Percentiles rank a stretch among this genome's conserved stretches.
Conservation (phyloP, 176 grass and related monocot species). For the Pharus latifolius region DNA sequence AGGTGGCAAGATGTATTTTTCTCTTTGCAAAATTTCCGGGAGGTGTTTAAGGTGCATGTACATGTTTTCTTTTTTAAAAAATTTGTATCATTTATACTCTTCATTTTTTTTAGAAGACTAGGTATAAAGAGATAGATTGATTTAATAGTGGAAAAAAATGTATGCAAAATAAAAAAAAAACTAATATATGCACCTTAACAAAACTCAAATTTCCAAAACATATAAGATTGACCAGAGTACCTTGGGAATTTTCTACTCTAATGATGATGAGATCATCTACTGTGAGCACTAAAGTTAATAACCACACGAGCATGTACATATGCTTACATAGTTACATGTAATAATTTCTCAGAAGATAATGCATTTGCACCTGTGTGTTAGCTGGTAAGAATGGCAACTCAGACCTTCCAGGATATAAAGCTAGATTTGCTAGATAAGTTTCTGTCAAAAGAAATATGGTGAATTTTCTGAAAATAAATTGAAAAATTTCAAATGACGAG, state of each 20-base stretch:
- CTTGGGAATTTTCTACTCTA: not conserved
- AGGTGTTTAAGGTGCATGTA: too few species aligned
- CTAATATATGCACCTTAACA: too few species aligned
- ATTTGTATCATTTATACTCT: too few species aligned
- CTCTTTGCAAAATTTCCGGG: not conserved
- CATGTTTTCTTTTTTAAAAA: too few species aligned
- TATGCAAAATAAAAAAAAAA: too few species aligned
- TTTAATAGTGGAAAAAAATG: too few species aligned
- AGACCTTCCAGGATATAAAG: slow-evolving; percentile 68
- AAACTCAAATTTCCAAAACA: too few species aligned
- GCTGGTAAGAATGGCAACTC: slow-evolving; percentile 74
- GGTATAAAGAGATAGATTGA: too few species aligned
- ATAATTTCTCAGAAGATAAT: slow-evolving; percentile 8
- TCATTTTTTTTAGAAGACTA: too few species aligned
- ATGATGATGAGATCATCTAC: not conserved
- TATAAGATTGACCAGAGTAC: too few species aligned
- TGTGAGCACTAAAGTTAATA: not conserved
- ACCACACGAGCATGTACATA: not conserved
- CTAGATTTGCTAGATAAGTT: slow-evolving; percentile 84
- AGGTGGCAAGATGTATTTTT: not conserved
- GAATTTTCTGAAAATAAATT: slow-evolving; percentile 1
- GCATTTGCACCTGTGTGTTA: slow-evolving; percentile 59
- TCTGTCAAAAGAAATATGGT: slow-evolving; percentile 36
- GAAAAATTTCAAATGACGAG: not conserved
- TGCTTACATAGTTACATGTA: not conserved